These are phyloP conservation scores for Caryocar brasiliense DNA, from an alignment of 441 rosid genomes.

Conservation along the genomic window DNA sequence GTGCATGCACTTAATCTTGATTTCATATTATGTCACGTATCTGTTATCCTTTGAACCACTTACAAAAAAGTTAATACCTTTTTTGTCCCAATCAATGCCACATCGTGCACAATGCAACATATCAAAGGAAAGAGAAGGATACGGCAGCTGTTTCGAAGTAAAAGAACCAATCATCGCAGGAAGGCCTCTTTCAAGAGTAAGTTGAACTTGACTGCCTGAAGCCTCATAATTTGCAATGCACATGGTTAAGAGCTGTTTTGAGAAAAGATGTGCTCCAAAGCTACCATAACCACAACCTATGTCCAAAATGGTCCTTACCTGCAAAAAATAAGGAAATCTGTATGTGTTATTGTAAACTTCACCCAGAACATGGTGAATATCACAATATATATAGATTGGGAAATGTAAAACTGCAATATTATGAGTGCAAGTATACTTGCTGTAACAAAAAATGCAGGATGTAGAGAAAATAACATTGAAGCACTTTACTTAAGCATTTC, in stretches of 20 bases:
- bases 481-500: too few relatives aligned
- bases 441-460: too few relatives aligned
- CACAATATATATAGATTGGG: too few relatives aligned
- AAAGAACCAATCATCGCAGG: slow-evolving; percentile 97
- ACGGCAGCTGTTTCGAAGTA: slow-evolving; percentile 71
- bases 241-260: slow-evolving; percentile 78
- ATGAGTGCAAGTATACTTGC: too few relatives aligned
- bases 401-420: too few relatives aligned
- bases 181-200: slow-evolving; percentile 95
- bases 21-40: too few relatives aligned
- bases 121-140: slow-evolving; percentile 94
- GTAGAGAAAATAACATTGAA: too few relatives aligned
- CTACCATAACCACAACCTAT: slow-evolving; percentile 98
- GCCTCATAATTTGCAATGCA: slow-evolving; percentile 94
- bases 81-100: slow-evolving; percentile 86
- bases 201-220: slow-evolving; percentile 97
- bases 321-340: slow-evolving; percentile 19
- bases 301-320: slow-evolving; percentile 89
- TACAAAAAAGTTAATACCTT: slow-evolving; percentile 43
- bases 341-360: not conserved
- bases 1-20: too few relatives aligned
- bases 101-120: slow-evolving; percentile 95
- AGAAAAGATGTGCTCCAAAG: slow-evolving; percentile 92
- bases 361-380: not conserved
- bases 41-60: too few relatives aligned